Evolutionary conservation across 495 filamentous ascomycete genomes (phyloP).

Genomic region (Penicillium simplicissimum): DNA sequence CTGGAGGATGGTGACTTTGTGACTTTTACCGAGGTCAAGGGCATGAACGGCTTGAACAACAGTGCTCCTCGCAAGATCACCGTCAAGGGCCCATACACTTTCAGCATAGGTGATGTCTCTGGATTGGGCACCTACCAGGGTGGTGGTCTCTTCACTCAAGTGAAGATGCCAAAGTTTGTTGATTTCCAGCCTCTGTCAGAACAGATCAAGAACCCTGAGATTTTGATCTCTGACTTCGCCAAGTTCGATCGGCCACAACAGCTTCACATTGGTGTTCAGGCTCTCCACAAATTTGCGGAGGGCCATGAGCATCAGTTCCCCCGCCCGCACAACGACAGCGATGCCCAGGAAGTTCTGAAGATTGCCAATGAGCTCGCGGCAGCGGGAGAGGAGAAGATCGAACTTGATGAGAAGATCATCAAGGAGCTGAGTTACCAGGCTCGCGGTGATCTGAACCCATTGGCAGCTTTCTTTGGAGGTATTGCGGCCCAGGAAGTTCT

Average conservation of each 20-base stretch:
- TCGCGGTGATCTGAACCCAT: slow-evolving; percentile 83
- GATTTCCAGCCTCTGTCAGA: slow-evolving; percentile 79
- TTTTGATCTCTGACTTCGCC: slow-evolving; percentile 91
- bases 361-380: slow-evolving; percentile 69
- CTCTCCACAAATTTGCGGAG: slow-evolving; percentile 79
- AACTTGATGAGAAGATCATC: slow-evolving; percentile 90
- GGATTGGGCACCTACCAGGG: slow-evolving; percentile 79
- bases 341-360: slow-evolving; percentile 75
- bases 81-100: slow-evolving; percentile 94
- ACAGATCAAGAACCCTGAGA: slow-evolving; percentile 81
- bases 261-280: slow-evolving; percentile 90
- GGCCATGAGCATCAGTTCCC: slow-evolving; percentile 69
- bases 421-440: slow-evolving; percentile 95
- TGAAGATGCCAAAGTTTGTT: slow-evolving; percentile 95
- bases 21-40: slow-evolving; percentile 88
- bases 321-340: slow-evolving; percentile 76
- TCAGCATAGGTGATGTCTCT: slow-evolving; percentile 93
- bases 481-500: slow-evolving; percentile 94
- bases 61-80: slow-evolving; percentile 82
- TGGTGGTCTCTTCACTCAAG: slow-evolving; percentile 88
- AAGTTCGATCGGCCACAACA: slow-evolving; percentile 94
- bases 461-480: slow-evolving; percentile 96
- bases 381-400: slow-evolving; percentile 66
- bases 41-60: slow-evolving; percentile 87
- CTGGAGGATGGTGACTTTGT: slow-evolving; percentile 96